phyloP scores from a whole-genome alignment of 2,329 filamentous ascomycete genomes.

The Fusarium sublunatum region DNA sequence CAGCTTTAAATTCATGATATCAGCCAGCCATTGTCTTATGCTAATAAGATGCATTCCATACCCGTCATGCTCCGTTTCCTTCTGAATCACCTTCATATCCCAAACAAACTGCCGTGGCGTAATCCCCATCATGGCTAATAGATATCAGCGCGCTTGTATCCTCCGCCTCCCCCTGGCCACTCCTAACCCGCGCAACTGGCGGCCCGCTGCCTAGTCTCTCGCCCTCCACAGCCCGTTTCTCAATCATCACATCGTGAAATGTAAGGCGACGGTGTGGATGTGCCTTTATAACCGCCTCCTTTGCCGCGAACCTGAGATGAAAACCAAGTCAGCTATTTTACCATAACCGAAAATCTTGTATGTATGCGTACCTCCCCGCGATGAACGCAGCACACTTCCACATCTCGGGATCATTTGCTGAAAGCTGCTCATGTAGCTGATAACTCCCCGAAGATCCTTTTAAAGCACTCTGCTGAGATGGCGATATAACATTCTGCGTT shows the following conservation, averaged over 20 bases:
- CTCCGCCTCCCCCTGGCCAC: constrained; percentile 42
- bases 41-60: too few relatives aligned
- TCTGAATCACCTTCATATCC: constrained; percentile 52
- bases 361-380: constrained; percentile 50
- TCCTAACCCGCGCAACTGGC: constrained; percentile 58
- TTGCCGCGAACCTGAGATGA: constrained; percentile 71
- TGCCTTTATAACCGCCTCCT: constrained; percentile 81
- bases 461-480: not conserved
- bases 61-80: not conserved
- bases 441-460: not conserved
- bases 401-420: constrained; percentile 40
- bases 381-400: constrained; percentile 53
- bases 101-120: constrained; percentile 77
- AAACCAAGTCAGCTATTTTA: constrained; percentile 13
- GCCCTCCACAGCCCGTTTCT: constrained; percentile 42
- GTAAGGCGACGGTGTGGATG: constrained; percentile 68
- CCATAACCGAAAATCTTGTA: not conserved
- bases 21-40: too few relatives aligned
- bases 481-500: not conserved
- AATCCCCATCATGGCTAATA: constrained; percentile 89
- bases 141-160: constrained; percentile 74
- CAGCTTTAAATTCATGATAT: too few relatives aligned
- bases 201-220: constrained; percentile 53
- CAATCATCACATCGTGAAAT: constrained; percentile 70
- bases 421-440: constrained; percentile 5